Evolutionary conservation across 2,329 filamentous ascomycete species (phyloP), one percentile per base, ranked within the genome.

Genomic region (Westerdykella sp.): DNA sequence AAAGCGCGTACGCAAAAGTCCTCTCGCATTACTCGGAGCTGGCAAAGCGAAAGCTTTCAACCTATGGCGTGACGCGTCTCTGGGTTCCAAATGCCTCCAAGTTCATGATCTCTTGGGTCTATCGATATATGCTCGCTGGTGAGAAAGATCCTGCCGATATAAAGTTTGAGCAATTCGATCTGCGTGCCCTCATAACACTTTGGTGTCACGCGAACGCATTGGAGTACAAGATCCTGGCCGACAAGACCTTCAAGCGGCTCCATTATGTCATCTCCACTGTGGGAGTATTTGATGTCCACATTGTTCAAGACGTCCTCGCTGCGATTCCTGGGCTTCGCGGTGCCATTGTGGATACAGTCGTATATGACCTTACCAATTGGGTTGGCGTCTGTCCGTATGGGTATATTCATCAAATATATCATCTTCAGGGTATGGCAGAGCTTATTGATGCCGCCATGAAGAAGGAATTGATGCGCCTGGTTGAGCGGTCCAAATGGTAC

Each of bases 91-190:
- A 49, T 39, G 49, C 49, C 18, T 28, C 35, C 7, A 57, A 55
- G 46, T 36, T 44, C 12, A 41, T 42, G 23, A 22, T 59, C 11
- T 23, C 39, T 9, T 57, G 55, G 49, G 55, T 60, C 35, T 60
- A 58, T 43, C 50, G 45, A 25, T 57, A 51, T 41, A 56, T 58
- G 53, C 47, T 51, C 1, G 45, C 48, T n/a, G 51, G 51, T 15
- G 50, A 54, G 38, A 41, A 39, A 4, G 51, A 54, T 28, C 34
- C 42, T 2, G 6, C 34, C 3, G 44, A 39, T 15, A 16, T 16
- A 1, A 43, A 46, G 18, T 49, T 60, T 35, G 44, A 48, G 3
- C 36, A 37, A n/a, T 41, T 57, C 7, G 28, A 16, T 12, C 36
- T 51, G 4, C 25, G 45, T 11, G 31, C 47, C 10, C 49, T 60